Evolutionary conservation across 2,329 filamentous ascomycete genomes (phyloP), one percentile per base, ranked within the genome.

Genomic region (Colletotrichum cereale): DNA sequence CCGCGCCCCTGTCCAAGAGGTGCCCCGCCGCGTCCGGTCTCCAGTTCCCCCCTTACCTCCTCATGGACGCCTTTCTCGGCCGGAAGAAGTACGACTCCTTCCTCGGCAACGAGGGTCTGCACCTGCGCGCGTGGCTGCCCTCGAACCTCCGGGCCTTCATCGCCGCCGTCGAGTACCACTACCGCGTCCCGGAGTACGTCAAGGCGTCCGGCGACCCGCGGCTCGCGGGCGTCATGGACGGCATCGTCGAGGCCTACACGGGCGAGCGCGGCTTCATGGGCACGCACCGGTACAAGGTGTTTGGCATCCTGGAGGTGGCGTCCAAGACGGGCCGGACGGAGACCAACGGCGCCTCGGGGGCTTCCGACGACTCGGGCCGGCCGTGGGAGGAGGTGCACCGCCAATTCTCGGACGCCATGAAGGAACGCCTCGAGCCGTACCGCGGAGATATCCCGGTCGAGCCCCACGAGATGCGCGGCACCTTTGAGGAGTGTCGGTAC

Each of bases 211-310:
- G 83, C 0, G 86, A 88, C 63, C 80, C 83, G 0, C 79, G 85
- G 3, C 78, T 88, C 0, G 85, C 86, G 75, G 86, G 86, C 3
- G 86, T 88, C 2, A 73, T 88, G 0, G 86, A 88, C 67, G 86
- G 86, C 0, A 87, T 88, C 1, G 82, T 88, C 0, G 86, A 88
- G 74, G 85, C 86, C 0, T 89, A 88, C 71, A 85, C 85, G 0
- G 87, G 86, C 0, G 86, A 88, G 73, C 81, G 86, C 24, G 86
- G 86, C 1, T 89, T 88, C 74, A 87, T 88, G 86, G 86, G 86
- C 1, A 84, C 83, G 0, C 86, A 88, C 75, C 79, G 86, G 18
- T 88, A 88, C 77, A 88, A 88, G 74, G 86, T 88, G 5, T 88
- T 87, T 67, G 86, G 86, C 0, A 85, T 88, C 29, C 82, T 88